Evolutionary conservation across 768 basidiomycete genomes (phyloP), one percentile per base, ranked within the genome.

Genomic region (Stropharia rugosoannulata): DNA sequence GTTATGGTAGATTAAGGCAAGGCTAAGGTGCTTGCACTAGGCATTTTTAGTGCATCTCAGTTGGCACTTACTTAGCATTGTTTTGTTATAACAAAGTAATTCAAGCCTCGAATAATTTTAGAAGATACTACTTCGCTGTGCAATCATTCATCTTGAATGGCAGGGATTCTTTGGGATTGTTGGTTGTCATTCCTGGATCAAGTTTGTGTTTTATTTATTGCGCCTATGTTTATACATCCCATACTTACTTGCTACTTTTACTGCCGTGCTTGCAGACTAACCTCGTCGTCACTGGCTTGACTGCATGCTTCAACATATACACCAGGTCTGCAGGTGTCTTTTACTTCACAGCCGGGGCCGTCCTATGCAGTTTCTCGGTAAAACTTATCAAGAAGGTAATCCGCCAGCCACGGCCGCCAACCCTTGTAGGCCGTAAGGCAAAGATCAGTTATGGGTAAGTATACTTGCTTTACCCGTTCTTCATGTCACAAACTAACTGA

Each of bases 381-480:
- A 89, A 89, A 67, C 48, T 81, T 4, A 62, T 85, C 49, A 93
- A 93, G 65, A 71, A 59, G 15, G 62, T 78, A 22, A 76, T 93
- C 22, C 77, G 82, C 36, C 90, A 93, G 64, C 80, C 82, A 19
- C 80, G 90, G 38, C 90, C 72, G 5, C 59, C 87, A 4, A 58
- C 59, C 18, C 61, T 67, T 35, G 63, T 72, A 19, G 63, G 67
- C 22, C 66, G 72, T 37, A 70, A 65, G 61, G 70, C 71, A 42
- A 89, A 86, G 65, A 72, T 73, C 49, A 74, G 83, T 3, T 93
- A 87, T 65, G 90, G 90, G 90, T 91, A 40, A 6, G 62, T 41
- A 13, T 40, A 2, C 10, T 12, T 11, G 29, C 29, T 43, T 8
- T 16, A 35, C 4, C 22, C 18, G 8, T 22, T 38, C 18, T 10